phyloP scores from a whole-genome alignment of 1,139 yeast species.

The Yamadazyma membranifaciens region DNA sequence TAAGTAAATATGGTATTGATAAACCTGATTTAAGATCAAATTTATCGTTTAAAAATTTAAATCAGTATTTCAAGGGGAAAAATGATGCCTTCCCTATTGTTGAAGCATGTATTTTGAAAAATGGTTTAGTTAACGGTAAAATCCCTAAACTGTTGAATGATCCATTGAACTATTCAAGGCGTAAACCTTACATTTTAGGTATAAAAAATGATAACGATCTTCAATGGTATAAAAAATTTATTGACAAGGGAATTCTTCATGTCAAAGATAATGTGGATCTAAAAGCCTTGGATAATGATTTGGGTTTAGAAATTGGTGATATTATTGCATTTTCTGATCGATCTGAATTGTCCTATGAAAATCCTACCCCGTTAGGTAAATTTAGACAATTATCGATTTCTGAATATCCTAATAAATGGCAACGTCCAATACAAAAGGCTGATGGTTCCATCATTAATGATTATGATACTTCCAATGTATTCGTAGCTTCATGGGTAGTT shows the following conservation, averaged over 20 bases:
- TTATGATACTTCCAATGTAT: constrained; percentile 26
- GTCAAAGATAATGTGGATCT: constrained; percentile 17
- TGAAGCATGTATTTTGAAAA: constrained; percentile 66
- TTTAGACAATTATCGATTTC: constrained; percentile 72
- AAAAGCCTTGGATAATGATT: constrained; percentile 22
- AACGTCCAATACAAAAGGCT: constrained; percentile 31
- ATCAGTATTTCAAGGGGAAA: constrained; percentile 32
- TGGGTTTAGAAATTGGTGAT: constrained; percentile 65
- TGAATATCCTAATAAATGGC: constrained; percentile 51
- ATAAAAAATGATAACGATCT: constrained; percentile 40
- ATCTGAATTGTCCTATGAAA: constrained; percentile 68
- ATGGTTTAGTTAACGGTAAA: constrained; percentile 38
- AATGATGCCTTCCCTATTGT: constrained; percentile 53
- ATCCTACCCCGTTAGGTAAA: constrained; percentile 92
- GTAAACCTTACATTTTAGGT: constrained; percentile 60
- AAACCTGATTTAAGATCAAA: constrained; percentile 85
- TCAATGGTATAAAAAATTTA: constrained; percentile 42
- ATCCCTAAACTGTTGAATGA: constrained; percentile 38
- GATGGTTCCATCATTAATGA: constrained; percentile 15
- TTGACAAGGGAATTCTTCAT: constrained; percentile 28
- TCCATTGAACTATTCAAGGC: constrained; percentile 46
- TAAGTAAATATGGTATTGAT: constrained; percentile 80
- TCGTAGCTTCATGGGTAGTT: constrained; percentile 82
- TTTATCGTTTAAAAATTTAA: constrained; percentile 50
- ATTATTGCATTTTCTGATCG: constrained; percentile 74